Evolutionary conservation across 345 rosid species (phyloP), one percentile per base, ranked within the genome.

Genomic region (Sonneratia alba): DNA sequence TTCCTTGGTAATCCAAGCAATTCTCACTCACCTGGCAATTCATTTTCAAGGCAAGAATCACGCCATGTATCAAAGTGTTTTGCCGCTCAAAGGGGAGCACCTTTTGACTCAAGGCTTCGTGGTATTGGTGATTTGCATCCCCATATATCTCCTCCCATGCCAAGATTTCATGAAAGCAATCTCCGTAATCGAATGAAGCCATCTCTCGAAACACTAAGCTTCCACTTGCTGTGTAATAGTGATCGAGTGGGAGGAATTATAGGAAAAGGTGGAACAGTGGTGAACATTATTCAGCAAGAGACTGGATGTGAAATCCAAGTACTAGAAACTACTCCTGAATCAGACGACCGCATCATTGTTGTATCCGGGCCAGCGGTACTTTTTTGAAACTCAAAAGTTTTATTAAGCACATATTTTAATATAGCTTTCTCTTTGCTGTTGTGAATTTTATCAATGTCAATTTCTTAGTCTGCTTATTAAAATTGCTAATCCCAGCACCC

Each of bases 241-340:
- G 93, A 85, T 68, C 84, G 78, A 71, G 93, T 87, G 42, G 91
- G 96, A 71, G 82, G 83, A 73, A 80, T 90, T 61, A 90, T 90
- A 77, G 96, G 93, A 75, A 90, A 88, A 72, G 96, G 89, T 36
- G 96, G 96, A 71, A 42, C 85, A 53, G 75, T 85, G 49, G 78
- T 90, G 72, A 88, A 80, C 79, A n/a, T 81, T 36, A 83, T 90
- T 24, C 74, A 85, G 81, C 93, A 84, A 81, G 93, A 87, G 72
- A 87, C 91, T 8, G 91, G 93, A 37, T 88, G 91, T 83, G 96
- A 90, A 66, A 88, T 90, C 65, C 88, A 82, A 78, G 81, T 88
- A 73, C 53, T 83, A 72, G 96, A 90, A 67, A 86, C 85, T 42
- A 70, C 80, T 80, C 38, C 89, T 71, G 85, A 79, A 75, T 78